Base-by-base conservation (phyloP, 1,284 basidiomycete species). In the Irpex rosettiformis region DNA sequence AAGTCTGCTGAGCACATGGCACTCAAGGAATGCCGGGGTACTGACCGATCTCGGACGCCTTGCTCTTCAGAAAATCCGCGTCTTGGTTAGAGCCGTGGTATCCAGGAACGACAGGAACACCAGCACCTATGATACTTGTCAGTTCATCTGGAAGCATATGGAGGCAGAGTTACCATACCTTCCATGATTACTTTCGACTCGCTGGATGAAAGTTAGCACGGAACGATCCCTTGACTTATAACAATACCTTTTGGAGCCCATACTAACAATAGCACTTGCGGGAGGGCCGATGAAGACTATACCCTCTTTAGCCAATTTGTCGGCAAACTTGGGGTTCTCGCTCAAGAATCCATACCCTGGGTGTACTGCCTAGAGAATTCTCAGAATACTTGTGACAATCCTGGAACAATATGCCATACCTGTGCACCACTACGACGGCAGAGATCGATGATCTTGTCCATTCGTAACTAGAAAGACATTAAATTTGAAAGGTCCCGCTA, bases 261-360 rank as follows among this genome's bases (percentile, higher is more conserved):
- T 95, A 61, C 88, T 89, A 21, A 96, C 85, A 65, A 99, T 99
- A 57, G 96, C 96, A 69, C 88, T 86, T 6, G 94, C 88, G 24
- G 95, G 93, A 51, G 96, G 96, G 6, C 96, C 96, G 67, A 99
- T 96, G 72, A 99, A 99, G 16, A 93, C 87, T 63, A 99, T 90
- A 10, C 96, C 94, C 65, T 93, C 94, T 58, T 86, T 80, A 58
- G 93, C 89, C 42, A 98, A 86, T 64, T 81, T 85, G 65, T 89
- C 84, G 7, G 97, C 90, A 71, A 99, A 99, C 49, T 79, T 79
- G 25, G 95, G 90, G 71, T 98, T 98, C 75, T 96, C 94, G 65
- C 93, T 95, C 60, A 97, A 75, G 72, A 98, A 97, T 1, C 95
- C 95, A 70, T 80, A 89, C 79, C 91, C 91, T 2, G 91, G 92